Conservation (phyloP, 371 early-diverging fungal species). For the Mortierella sp. region DNA sequence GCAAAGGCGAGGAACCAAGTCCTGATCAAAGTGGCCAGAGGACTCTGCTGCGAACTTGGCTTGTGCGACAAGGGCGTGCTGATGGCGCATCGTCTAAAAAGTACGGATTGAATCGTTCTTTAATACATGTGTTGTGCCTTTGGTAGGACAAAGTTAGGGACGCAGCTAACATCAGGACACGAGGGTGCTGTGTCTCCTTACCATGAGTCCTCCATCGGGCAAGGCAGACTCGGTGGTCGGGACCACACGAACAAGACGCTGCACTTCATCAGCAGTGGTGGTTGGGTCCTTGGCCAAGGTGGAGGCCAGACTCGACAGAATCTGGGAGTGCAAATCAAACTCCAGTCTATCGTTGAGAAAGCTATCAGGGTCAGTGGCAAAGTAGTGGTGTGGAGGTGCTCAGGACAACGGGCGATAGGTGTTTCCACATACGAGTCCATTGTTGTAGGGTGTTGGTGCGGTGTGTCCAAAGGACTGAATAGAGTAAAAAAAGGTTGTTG, state of each 20-base stretch:
- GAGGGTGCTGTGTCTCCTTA: not conserved
- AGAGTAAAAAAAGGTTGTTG: conserved; percentile 5
- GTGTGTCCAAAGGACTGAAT: not conserved
- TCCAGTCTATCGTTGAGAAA: conserved; percentile 17
- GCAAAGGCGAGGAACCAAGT: conserved; percentile 38
- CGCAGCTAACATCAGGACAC: not conserved
- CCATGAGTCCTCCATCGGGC: conserved; percentile 41
- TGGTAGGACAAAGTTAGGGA: not conserved
- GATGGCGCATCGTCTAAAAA: conserved; percentile 47
- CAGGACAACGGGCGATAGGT: not conserved
- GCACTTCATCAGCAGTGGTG: conserved; percentile 38
- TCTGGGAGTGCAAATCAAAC: conserved; percentile 50
- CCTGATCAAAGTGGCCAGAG: conserved; percentile 45
- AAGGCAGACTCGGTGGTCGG: conserved; percentile 7
- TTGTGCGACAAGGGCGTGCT: conserved; percentile 46
- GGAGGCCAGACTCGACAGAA: conserved; percentile 47
- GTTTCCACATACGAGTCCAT: conserved; percentile 43
- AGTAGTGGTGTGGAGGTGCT: not conserved
- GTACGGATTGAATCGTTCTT: not conserved
- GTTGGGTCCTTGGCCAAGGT: conserved; percentile 40
- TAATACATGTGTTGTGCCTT: too few relatives aligned
- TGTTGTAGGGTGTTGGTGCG: not conserved
- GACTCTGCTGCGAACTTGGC: conserved; percentile 54
- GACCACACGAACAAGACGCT: conserved; percentile 32
- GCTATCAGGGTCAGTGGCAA: not conserved